Base-by-base conservation (phyloP, 768 basidiomycete genomes). In the Trametes villosa region DNA sequence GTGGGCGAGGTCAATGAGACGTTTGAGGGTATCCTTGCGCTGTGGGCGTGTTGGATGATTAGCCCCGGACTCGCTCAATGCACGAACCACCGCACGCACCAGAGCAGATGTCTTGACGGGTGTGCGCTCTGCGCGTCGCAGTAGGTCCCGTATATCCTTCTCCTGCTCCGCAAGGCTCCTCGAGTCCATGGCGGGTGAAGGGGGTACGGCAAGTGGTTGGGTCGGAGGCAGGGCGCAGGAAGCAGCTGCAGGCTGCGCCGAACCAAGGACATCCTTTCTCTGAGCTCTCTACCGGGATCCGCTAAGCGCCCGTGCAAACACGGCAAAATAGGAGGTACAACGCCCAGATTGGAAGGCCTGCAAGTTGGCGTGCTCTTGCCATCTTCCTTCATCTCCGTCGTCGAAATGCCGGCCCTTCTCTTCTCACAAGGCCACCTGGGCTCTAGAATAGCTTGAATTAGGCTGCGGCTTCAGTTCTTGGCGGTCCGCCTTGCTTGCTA, bases 1-100 rank as follows among this genome's bases (percentile, higher is more conserved):
- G 49, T 83, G 84, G 0, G 81, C 81, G 42, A 84, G 75, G 22
- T 79, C 76, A 64, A 89, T 83, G 33, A 88, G 77, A 36, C 78
- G 79, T 57, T 76, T 76, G 60, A 89, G 72, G 12, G 80, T 77
- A 48, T 82, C 77, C 65, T 77, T 79, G 53, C 83, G 79, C 87
- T 88, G 65, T 20, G 30, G 40, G 41, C 64, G 41, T 62, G 55
- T 38, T n/a, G 29, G 42, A 47, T 45, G 56, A n/a, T 41, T 31
- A 20, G 38, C 27, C 7, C 15, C n/a, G 27, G 29, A 18, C 33
- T 29, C 6, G 36, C 17, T 3, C 20, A 36, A 26, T 2, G 33
- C 9, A n/a, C n/a, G n/a, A n/a, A 17, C 33, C 29, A 48, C 33
- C 42, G 44, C 6, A 62, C 77, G 69, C 59, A 83, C 83, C 68